Evolutionary conservation across 2,329 filamentous ascomycete genomes (phyloP), one percentile per base, ranked within the genome.

Genomic region (Alternaria rosae): DNA sequence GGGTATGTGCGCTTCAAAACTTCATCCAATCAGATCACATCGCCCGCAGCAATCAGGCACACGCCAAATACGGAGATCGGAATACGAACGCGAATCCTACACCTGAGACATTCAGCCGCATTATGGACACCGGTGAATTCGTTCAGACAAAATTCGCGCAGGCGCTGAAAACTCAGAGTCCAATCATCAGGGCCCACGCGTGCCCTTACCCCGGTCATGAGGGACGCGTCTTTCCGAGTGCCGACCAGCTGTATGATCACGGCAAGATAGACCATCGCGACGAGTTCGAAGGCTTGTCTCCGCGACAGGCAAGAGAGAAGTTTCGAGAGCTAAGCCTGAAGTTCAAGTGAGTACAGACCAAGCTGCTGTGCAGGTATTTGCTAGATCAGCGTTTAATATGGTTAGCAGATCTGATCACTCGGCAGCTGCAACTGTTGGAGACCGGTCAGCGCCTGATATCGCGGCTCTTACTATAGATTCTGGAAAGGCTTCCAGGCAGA

Each of bases 161-260:
- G 20, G 70, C 70, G 2, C 58, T 79, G 21, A 62, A 68, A 28
- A 75, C 66, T 1, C 76, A 79, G 67, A 62, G 65, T 21, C 54
- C 62, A 20, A 51, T 58, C 9, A 59, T 66, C 10, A 66, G 69
- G 17, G 54, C 66, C 21, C 52, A 77, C 6, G 54, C 67, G 1
- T 80, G 77, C 62, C 77, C 78, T 2, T 78, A 72, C 47, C 71
- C 71, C 25, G 58, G 55, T 6, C 71, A 75, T 23, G 57, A 69
- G 9, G 71, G 71, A 2, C 65, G 71, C 1, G 71, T 75, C 0
- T 80, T 80, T 59, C 73, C 74, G 10, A 67, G 10, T 30, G 17
- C 70, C 1, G 67, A 73, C 12, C 70, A 75, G 28, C 60, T 79
- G 1, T 64, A 64, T 30, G 53, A 60, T 28, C 77, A 80, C 57